These are phyloP conservation scores for Hibiscus tridactylites DNA, from an alignment of 345 rosid genomes.

Conservation along the genomic window DNA sequence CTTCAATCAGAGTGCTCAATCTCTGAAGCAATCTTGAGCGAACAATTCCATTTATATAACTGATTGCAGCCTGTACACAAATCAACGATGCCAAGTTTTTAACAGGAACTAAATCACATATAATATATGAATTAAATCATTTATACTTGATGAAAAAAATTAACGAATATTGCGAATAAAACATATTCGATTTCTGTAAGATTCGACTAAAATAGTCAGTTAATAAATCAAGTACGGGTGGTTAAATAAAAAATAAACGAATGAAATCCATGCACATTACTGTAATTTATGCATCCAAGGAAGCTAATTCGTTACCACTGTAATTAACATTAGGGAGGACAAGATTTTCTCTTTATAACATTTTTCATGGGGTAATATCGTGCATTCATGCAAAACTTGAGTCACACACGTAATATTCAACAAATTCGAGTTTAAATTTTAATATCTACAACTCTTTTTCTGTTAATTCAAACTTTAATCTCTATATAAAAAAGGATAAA, in stretches of 20 bases:
- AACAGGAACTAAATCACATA: background rate
- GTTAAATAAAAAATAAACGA: background rate
- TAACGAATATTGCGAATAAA: background rate
- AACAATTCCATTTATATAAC: background rate
- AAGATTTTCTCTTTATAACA: too few relatives aligned
- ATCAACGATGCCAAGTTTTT: background rate
- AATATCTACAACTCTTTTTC: too few relatives aligned
- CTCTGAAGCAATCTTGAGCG: background rate
- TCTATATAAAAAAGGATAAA: too few relatives aligned
- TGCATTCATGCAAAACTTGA: too few relatives aligned
- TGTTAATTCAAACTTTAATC: too few relatives aligned
- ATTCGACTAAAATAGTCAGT: too few relatives aligned
- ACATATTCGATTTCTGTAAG: too few relatives aligned
- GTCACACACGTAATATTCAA: too few relatives aligned
- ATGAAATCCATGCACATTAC: background rate
- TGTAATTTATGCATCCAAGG: background rate
- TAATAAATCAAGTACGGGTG: too few relatives aligned
- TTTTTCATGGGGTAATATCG: too few relatives aligned
- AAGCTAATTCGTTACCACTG: background rate
- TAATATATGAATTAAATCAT: background rate
- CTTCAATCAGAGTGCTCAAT: background rate
- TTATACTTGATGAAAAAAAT: background rate
- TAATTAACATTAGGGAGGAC: background rate
- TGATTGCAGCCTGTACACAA: background rate
- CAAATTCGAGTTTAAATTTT: background rate